Conservation (phyloP, 352 stramenopile genomes). For the Phytophthora constricta region DNA sequence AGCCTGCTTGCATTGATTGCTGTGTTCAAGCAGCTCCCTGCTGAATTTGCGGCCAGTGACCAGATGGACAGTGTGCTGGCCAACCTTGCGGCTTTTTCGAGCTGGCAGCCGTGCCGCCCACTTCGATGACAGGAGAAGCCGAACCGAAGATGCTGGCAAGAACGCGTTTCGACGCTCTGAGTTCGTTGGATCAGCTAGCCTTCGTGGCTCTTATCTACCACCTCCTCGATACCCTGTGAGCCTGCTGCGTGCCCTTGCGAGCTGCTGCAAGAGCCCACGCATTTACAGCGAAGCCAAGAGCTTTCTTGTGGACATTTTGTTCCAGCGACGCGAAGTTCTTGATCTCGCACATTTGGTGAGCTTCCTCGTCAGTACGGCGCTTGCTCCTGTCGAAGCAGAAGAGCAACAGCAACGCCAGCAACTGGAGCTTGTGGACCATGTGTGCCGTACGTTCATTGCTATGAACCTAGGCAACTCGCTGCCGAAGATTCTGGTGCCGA, state of each 20-base stretch:
- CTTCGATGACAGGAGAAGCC: conserved; percentile 32
- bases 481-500: conserved; percentile 70
- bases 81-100: conserved; percentile 77
- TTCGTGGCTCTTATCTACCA: conserved; percentile 83
- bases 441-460: conserved; percentile 61
- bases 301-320: conserved; percentile 84
- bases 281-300: conserved; percentile 79
- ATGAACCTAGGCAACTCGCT: conserved; percentile 79
- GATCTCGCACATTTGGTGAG: conserved; percentile 81
- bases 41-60: conserved; percentile 49
- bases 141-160: conserved; percentile 34
- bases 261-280: conserved; percentile 73
- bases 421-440: conserved; percentile 65
- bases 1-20: conserved; percentile 76
- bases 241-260: conserved; percentile 72
- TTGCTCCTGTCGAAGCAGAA: conserved; percentile 43
- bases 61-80: conserved; percentile 60
- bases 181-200: conserved; percentile 59
- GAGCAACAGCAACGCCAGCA: conserved; percentile 44
- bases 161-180: conserved; percentile 63
- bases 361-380: conserved; percentile 79
- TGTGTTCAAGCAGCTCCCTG: conserved; percentile 78
- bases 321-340: conserved; percentile 63
- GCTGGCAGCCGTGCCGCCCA: conserved; percentile 35
- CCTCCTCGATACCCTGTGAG: conserved; percentile 70